These are phyloP conservation scores for Yueomyces sp. DNA, from an alignment of 1,139 yeast species.

Conservation along the genomic window DNA sequence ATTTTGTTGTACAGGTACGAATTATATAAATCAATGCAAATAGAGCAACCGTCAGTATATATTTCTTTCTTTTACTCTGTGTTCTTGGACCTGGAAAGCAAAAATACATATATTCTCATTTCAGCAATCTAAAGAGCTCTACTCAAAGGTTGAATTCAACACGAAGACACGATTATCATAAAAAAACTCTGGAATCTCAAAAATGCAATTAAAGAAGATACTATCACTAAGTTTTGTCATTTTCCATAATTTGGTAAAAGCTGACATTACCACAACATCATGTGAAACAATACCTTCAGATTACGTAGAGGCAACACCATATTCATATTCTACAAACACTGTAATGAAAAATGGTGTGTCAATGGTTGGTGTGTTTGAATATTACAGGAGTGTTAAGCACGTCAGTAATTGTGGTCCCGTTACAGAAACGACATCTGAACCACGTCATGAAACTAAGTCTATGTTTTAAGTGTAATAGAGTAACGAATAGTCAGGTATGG, in stretches of 20 bases:
- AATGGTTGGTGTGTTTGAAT: conserved; percentile 13
- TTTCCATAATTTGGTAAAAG: neutral
- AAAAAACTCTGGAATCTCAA: too few species aligned
- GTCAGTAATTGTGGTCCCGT: conserved; percentile 9
- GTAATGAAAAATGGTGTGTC: conserved; percentile 10
- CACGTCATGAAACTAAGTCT: neutral
- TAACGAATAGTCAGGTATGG: too few species aligned
- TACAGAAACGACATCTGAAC: neutral
- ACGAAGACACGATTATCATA: too few species aligned
- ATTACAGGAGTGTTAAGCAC: conserved; percentile 14
- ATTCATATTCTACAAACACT: conserved; percentile 12
- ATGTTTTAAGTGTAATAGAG: neutral
- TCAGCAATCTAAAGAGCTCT: too few species aligned
- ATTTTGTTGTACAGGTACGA: too few species aligned
- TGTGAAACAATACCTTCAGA: conserved; percentile 15
- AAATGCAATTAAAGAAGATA: neutral
- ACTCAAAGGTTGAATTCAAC: too few species aligned
- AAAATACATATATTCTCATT: too few species aligned
- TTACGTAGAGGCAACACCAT: conserved; percentile 14
- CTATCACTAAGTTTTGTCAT: too few species aligned
- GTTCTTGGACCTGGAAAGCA: too few species aligned
- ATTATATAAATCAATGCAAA: too few species aligned
- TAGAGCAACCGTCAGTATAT: too few species aligned
- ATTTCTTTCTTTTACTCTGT: too few species aligned
- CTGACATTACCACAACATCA: conserved; percentile 1